Conservation (phyloP, 1,284 basidiomycete genomes). For the Puccinia hordei region DNA sequence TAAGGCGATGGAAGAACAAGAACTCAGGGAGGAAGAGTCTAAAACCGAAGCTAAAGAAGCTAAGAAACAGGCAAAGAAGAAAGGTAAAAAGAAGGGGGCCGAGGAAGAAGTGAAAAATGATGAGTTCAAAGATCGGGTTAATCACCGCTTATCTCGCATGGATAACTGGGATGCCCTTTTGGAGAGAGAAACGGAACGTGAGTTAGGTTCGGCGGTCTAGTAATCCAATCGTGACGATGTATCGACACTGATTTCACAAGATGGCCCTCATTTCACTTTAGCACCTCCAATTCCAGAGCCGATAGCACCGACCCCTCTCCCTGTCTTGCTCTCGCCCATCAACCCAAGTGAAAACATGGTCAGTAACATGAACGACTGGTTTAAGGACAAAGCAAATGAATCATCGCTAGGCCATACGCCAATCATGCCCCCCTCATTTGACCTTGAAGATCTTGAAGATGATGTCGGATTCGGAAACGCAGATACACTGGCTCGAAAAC, state of each 20-base stretch:
- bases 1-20: conserved; percentile 42
- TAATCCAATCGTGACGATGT: not conserved
- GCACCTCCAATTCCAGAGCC: conserved; percentile 4
- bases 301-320: conserved; percentile 27
- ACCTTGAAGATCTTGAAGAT: conserved; percentile 26
- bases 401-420: not conserved
- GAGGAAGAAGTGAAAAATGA: conserved; percentile 3
- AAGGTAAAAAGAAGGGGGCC: conserved; percentile 37
- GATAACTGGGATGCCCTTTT: conserved; percentile 44
- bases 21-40: conserved; percentile 34
- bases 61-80: conserved; percentile 37
- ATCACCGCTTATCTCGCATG: conserved; percentile 8
- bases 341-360: conserved; percentile 18
- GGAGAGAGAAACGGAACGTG: conserved; percentile 20
- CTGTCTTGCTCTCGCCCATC: conserved; percentile 17
- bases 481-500: conserved; percentile 38
- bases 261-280: not conserved
- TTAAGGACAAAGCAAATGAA: conserved; percentile 26
- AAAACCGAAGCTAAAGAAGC: conserved; percentile 40
- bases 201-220: conserved; percentile 6
- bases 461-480: conserved; percentile 35
- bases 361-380: conserved; percentile 44
- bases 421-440: not conserved
- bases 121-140: not conserved
- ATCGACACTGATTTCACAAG: not conserved